Evolutionary conservation across 768 basidiomycete species (phyloP).

Genomic region (Phaffia tasmanica): DNA sequence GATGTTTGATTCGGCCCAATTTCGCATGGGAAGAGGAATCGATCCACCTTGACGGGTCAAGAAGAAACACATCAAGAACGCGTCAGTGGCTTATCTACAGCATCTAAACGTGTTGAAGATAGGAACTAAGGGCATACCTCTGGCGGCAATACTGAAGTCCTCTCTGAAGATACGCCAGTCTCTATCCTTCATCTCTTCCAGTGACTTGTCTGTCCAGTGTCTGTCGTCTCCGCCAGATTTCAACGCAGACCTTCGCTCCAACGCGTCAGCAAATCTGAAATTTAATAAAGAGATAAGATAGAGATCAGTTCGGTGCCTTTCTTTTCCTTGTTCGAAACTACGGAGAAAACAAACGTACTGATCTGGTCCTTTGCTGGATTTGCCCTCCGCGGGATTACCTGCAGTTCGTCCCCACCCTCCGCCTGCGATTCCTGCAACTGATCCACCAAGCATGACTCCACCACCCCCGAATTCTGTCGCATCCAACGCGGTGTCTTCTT

Average conservation of each 20-base stretch:
- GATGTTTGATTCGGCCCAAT: slow-evolving; percentile 80
- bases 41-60: slow-evolving; percentile 55
- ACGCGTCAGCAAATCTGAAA: slow-evolving; percentile 60
- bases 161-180: slow-evolving; percentile 99
- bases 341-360: slow-evolving; percentile 8
- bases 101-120: background rate
- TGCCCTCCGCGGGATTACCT: slow-evolving; percentile 7
- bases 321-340: slow-evolving; percentile 3
- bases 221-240: slow-evolving; percentile 79
- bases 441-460: slow-evolving; percentile 36
- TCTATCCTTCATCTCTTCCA: slow-evolving; percentile 87
- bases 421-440: slow-evolving; percentile 36
- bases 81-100: background rate
- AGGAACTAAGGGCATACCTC: slow-evolving; percentile 48
- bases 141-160: slow-evolving; percentile 89
- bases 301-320: background rate
- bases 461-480: slow-evolving; percentile 29
- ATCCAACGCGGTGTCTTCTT: slow-evolving; percentile 72
- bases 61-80: background rate
- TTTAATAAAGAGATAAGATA: background rate
- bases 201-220: slow-evolving; percentile 92
- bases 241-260: slow-evolving; percentile 70
- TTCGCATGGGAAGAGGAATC: slow-evolving; percentile 85
- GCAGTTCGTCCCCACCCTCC: slow-evolving; percentile 28
- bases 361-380: slow-evolving; percentile 1